Base-by-base conservation (phyloP, 2,329 filamentous ascomycete species). In the Fusarium sp. region DNA sequence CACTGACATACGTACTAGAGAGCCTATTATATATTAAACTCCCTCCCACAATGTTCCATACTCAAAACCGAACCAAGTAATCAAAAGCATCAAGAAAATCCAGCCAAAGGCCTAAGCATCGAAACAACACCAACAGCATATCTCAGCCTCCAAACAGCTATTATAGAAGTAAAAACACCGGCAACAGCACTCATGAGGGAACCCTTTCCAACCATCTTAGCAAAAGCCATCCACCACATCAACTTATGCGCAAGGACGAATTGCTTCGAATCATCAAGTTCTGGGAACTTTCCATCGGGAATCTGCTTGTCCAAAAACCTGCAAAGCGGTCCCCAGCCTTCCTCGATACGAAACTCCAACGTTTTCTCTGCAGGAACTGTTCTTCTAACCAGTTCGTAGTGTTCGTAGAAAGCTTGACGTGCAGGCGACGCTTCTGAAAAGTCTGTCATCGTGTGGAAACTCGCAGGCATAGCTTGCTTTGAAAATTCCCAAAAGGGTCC, bases 141-240 rank as follows among this genome's bases (percentile, higher is more conserved):
- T 26, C 47, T 60, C 49, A 64, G 7, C 45, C 31, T 44, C 65
- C 65, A 68, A 18, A 58, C n/a, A 11, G 66, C 55, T 52, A 70
- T 46, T 10, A 70, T 44, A 9, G 57, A 67, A 6, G 66, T 64
- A 6, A 63, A 40, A 2, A 63, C 31, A 10, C 52, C 65, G 6
- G 54, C 49, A 9, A 71, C 30, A 15, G 50, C 57, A 44, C 47
- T 36, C 11, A 38, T 45, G 8, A 63, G 50, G 0, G 49, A 46
- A 20, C 51, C 59, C 12, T 71, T 71, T 3, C 62, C 65, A 2
- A 64, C 31, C 52, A 70, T 72, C 28, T 64, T 72, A 0, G 57
- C 57, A 57, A 71, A 71, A 4, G 46, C 47, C 16, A 72, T 28
- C 69, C 65, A 71, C 69, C 65, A 71, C 45, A 71, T 69, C 28